Evolutionary conservation across 1,284 basidiomycete species (phyloP), one percentile per base, ranked within the genome.

Genomic region (Cutaneotrichosporon daszewskae): DNA sequence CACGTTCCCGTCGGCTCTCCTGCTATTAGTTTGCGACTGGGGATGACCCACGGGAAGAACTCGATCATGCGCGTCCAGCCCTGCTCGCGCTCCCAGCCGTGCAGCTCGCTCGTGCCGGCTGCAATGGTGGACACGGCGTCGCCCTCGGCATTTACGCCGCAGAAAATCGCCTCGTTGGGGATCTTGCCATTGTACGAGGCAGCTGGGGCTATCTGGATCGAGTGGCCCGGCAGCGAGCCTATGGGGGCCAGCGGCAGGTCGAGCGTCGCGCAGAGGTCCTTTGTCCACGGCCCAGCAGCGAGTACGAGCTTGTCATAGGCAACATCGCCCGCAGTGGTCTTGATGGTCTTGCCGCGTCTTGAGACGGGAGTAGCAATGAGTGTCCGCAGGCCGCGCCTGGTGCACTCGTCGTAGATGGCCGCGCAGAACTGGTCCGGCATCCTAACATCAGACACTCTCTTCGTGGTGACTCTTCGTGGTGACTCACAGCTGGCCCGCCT

Each of bases 31-130:
- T 16, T 31, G 14, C 6, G 28, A 10, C 13, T n/a, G 6, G n/a
- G n/a, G n/a, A n/a, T n/a, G 7, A 40, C 47, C 31, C 34, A 44
- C 47, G 48, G 48, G 40, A 46, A 50, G 32, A 46, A 43, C 44
- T 50, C 48, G 9, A 50, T 25, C 2, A 37, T 45, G 8, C 34
- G 27, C 14, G 47, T 45, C 47, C 47, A 49, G 8, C 47, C 47
- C 16, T 31, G 18, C 26, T 29, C 20, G 5, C 39, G 23, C 34
- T 49, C 43, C 29, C 34, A 40, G 6, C 20, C 20, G 13, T 29
- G n/a, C n/a, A n/a, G n/a, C n/a, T n/a, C n/a, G 13, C 14, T 25
- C 3, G 23, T 23, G 17, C 23, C 47, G 0, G 43, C 27, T 4
- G 23, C 37, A 14, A 36, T 32, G 9, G 26, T 4, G 17, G 31